Conservation (phyloP, 2,329 filamentous ascomycete genomes). For the Epichloe scottii region DNA sequence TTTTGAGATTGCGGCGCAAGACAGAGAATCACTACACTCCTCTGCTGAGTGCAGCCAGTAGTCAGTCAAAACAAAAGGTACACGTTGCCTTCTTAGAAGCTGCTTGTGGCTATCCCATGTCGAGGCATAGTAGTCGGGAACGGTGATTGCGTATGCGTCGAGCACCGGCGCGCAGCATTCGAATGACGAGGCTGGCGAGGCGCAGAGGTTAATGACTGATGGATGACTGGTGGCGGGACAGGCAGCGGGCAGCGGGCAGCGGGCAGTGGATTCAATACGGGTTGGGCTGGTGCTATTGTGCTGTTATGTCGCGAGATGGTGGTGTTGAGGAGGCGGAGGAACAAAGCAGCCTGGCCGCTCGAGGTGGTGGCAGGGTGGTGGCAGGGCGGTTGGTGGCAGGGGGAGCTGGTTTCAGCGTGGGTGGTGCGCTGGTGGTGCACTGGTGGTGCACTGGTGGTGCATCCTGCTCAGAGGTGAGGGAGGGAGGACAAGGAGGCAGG, state of each 20-base stretch:
- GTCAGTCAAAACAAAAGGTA: neutral
- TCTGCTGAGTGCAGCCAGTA: neutral
- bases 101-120: neutral
- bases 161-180: neutral
- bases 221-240: neutral
- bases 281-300: too few species aligned
- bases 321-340: neutral
- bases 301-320: too few species aligned
- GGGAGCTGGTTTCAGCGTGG: slow-evolving; percentile 1
- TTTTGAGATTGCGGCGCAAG: neutral
- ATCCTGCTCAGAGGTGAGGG: slow-evolving; percentile 1
- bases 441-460: neutral
- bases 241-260: neutral
- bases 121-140: slow-evolving; percentile 2
- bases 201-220: neutral
- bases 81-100: neutral
- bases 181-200: neutral
- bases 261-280: too few species aligned
- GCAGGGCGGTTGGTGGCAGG: neutral
- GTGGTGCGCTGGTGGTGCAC: too few species aligned
- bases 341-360: neutral
- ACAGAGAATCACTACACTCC: neutral
- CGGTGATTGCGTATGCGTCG: neutral
- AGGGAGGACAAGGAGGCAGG: neutral
- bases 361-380: neutral